Conservation (phyloP, 2,329 filamentous ascomycete species). For the Ceratocystis destructans region DNA sequence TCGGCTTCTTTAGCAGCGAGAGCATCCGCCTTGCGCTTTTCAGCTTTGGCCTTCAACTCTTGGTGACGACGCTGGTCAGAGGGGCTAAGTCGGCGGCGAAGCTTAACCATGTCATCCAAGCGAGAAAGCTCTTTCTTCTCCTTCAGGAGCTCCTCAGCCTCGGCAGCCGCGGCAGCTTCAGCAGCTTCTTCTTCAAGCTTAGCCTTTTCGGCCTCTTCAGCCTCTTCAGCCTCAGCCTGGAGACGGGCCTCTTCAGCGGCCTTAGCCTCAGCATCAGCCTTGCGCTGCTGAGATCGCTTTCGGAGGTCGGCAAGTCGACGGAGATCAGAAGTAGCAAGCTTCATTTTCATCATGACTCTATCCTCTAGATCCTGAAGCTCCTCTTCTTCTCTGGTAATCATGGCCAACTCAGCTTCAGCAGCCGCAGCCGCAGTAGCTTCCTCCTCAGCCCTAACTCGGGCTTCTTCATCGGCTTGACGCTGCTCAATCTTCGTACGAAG, state of each 20-base stretch:
- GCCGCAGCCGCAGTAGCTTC: slow-evolving; percentile 9
- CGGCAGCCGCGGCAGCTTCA: slow-evolving; percentile 20
- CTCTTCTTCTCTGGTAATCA: slow-evolving; percentile 21
- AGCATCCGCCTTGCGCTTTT: slow-evolving; percentile 25
- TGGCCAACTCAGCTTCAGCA: slow-evolving; percentile 7
- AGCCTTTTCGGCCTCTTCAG: background rate
- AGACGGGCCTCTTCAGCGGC: slow-evolving; percentile 21
- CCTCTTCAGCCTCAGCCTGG: slow-evolving; percentile 1
- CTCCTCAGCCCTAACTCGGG: slow-evolving; percentile 7
- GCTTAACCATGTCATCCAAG: slow-evolving; percentile 13
- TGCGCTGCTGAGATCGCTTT: slow-evolving; percentile 26
- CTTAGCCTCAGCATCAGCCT: slow-evolving; percentile 24
- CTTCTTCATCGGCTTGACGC: slow-evolving; percentile 9
- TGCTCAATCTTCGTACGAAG: slow-evolving; percentile 7
- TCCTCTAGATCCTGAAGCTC: slow-evolving; percentile 24
- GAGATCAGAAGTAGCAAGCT: background rate
- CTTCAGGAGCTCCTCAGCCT: slow-evolving; percentile 24
- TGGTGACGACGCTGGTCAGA: slow-evolving; percentile 1
- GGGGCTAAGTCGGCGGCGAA: slow-evolving; percentile 12
- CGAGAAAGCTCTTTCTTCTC: slow-evolving; percentile 24
- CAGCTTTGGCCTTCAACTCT: slow-evolving; percentile 11
- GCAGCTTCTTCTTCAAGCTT: slow-evolving; percentile 11
- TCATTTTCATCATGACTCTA: slow-evolving; percentile 13
- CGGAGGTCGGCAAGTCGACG: slow-evolving; percentile 2
- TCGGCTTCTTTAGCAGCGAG: slow-evolving; percentile 26